These are phyloP conservation scores for Ceratocystis eucalypticola DNA, from an alignment of 2,329 filamentous ascomycete species.

Conservation along the genomic window DNA sequence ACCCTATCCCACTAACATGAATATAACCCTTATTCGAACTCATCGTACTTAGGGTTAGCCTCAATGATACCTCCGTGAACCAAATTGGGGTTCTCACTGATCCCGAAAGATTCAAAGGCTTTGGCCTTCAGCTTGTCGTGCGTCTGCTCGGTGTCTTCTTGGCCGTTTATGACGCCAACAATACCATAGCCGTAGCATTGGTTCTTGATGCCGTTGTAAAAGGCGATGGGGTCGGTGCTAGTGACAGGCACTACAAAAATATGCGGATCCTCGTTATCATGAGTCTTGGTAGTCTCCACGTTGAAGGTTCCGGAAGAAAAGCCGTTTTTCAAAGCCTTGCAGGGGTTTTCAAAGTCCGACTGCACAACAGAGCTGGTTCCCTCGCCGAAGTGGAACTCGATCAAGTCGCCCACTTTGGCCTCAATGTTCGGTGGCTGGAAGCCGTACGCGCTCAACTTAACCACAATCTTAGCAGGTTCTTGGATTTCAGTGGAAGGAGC, in stretches of 20 bases:
- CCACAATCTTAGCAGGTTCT: not conserved
- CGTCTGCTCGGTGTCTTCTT: not conserved
- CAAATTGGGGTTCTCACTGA: not conserved
- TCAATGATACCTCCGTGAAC: not conserved
- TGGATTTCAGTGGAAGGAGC: not conserved
- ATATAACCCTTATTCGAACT: not conserved
- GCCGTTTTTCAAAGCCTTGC: not conserved
- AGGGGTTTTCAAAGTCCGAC: not conserved
- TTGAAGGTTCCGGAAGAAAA: not conserved
- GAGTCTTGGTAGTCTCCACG: slow-evolving; percentile 27
- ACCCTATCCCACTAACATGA: no score
- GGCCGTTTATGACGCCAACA: not conserved
- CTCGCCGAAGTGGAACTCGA: slow-evolving; percentile 44
- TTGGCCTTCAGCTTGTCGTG: not conserved
- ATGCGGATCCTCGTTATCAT: slow-evolving; percentile 21
- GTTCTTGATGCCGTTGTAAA: not conserved
- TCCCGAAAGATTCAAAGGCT: not conserved
- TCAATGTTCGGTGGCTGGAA: slow-evolving; percentile 39
- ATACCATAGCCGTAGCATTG: slow-evolving; percentile 24
- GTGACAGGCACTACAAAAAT: slow-evolving; percentile 10
- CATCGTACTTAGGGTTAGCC: not conserved
- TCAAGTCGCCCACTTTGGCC: slow-evolving; percentile 35
- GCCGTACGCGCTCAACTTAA: not conserved
- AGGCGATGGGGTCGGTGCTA: not conserved
- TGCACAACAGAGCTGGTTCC: slow-evolving; percentile 25